Conservation (phyloP, 2,329 filamentous ascomycete genomes). For the Stagonosporopsis chrysanthemi region DNA sequence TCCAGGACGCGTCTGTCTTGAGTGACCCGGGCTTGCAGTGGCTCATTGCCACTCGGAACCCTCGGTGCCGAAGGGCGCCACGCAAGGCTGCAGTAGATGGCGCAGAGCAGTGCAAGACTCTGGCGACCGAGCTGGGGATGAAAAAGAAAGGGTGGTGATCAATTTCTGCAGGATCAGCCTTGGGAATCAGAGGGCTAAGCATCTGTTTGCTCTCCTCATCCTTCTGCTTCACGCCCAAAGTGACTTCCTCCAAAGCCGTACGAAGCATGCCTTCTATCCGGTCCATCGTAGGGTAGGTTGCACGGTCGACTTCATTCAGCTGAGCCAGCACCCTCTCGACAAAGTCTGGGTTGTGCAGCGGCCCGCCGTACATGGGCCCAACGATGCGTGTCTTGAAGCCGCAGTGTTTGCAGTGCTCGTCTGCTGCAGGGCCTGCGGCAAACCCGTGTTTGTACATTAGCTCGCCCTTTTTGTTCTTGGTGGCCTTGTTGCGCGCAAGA, state of each 20-base stretch:
- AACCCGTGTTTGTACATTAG: slow-evolving; percentile 80
- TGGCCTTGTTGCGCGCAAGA: slow-evolving; percentile 72
- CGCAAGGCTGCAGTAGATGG: slow-evolving; percentile 81
- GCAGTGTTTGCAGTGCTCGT: slow-evolving; percentile 79
- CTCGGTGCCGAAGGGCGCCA: slow-evolving; percentile 80
- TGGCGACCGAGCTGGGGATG: slow-evolving; percentile 75
- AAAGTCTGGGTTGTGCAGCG: slow-evolving; percentile 84
- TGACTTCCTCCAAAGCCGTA: slow-evolving; percentile 80
- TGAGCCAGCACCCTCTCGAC: slow-evolving; percentile 78
- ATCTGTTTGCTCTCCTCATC: slow-evolving; percentile 31
- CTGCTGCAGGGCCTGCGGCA: slow-evolving; percentile 72
- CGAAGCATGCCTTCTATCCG: slow-evolving; percentile 91
- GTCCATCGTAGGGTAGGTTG: slow-evolving; percentile 78
- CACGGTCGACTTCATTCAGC: slow-evolving; percentile 70
- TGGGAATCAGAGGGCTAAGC: slow-evolving; percentile 50
- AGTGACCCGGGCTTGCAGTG: slow-evolving; percentile 90
- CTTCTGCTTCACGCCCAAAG: slow-evolving; percentile 35
- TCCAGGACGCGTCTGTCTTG: slow-evolving; percentile 93
- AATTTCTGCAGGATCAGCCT: slow-evolving; percentile 50
- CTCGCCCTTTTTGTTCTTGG: slow-evolving; percentile 71
- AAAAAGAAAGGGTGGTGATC: slow-evolving; percentile 89
- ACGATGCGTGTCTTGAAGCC: slow-evolving; percentile 84
- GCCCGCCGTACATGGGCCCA: slow-evolving; percentile 94
- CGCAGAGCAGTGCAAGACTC: slow-evolving; percentile 78
- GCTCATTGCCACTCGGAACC: slow-evolving; percentile 83